phyloP scores from a whole-genome alignment of 345 rosid genomes.

The Rhodamnia argentea region DNA sequence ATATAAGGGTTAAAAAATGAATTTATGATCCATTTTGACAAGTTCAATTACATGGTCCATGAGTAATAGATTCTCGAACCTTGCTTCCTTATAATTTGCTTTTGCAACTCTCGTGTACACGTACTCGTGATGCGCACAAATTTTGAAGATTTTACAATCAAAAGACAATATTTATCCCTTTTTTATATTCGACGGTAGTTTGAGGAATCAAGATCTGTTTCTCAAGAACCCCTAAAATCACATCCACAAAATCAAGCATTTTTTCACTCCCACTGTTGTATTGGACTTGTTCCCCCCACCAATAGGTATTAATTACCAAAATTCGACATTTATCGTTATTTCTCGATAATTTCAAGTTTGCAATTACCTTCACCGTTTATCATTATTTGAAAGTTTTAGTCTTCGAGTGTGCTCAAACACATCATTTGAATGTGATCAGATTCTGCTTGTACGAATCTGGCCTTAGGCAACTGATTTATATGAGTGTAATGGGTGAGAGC shows the following conservation, averaged over 20 bases:
- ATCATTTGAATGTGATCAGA: not conserved
- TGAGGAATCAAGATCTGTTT: not conserved
- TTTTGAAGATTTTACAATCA: not conserved
- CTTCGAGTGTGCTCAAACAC: not conserved
- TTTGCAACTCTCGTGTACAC: not conserved
- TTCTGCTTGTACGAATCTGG: not conserved
- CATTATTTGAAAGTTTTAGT: not conserved
- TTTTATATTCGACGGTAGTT: not conserved
- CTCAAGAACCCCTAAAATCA: not conserved
- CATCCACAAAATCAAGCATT: not conserved
- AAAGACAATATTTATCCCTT: not conserved
- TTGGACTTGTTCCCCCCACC: not conserved
- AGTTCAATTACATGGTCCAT: not conserved
- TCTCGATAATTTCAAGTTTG: not conserved
- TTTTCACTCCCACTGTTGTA: not conserved
- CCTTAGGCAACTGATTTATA: too few species aligned
- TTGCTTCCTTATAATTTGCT: not conserved
- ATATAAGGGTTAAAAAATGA: too few species aligned
- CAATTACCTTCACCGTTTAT: not conserved
- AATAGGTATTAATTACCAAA: not conserved
- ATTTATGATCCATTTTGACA: too few species aligned
- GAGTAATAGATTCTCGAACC: not conserved
- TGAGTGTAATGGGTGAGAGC: too few species aligned
- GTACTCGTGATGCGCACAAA: rapidly evolving
- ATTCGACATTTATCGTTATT: not conserved